phyloP scores from a whole-genome alignment of 169 alveolate genomes.

The Toxoplasma gondii region DNA sequence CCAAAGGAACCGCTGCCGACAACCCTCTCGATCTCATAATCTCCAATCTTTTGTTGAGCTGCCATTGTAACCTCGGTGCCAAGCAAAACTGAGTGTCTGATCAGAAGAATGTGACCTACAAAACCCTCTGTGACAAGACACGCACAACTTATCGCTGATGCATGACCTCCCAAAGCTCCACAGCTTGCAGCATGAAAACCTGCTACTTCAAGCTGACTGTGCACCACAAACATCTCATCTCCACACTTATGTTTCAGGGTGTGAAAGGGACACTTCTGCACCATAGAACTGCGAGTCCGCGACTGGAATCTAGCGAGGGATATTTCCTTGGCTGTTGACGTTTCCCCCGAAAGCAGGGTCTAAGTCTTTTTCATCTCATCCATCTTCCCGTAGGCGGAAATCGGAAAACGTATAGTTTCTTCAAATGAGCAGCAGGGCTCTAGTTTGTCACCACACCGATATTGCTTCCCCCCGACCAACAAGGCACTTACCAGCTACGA shows the following conservation, averaged over 20 bases:
- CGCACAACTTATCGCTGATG: background rate
- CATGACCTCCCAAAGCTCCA: background rate
- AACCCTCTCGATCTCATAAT: conserved; percentile 60
- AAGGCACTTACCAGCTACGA: no score
- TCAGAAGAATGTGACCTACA: background rate
- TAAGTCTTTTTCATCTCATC: no score
- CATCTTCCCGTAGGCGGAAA: no score
- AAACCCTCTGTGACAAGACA: background rate
- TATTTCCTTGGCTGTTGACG: no score
- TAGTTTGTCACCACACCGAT: no score
- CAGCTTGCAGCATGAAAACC: background rate
- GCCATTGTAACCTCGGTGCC: background rate
- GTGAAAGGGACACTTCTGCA: no score
- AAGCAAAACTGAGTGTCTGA: background rate
- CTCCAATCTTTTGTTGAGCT: conserved; percentile 38
- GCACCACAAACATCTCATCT: background rate
- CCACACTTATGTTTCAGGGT: background rate
- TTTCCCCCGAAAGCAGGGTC: no score
- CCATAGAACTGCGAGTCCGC: no score
- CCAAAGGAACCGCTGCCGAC: conserved; percentile 70
- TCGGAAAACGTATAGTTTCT: no score
- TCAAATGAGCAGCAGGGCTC: no score
- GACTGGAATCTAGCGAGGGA: no score
- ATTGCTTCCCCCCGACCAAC: no score
- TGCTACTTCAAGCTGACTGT: background rate